Percentiles rank a stretch among this genome's conserved stretches.
Evolutionary conservation across 2,329 filamentous ascomycete species (phyloP).

Genomic region (Aspergillus sp.): DNA sequence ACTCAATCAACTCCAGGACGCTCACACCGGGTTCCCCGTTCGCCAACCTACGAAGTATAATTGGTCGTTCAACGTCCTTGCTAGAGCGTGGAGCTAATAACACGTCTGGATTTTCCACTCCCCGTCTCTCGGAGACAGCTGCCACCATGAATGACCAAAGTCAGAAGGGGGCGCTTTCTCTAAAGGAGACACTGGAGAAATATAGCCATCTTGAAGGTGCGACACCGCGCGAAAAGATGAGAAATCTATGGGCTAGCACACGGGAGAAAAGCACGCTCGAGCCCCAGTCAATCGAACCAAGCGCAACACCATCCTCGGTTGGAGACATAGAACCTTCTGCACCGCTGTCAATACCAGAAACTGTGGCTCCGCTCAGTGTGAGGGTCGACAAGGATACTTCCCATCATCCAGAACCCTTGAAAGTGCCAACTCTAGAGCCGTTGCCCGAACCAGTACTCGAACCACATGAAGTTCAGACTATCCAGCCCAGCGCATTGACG

Average conservation of each 20-base stretch:
- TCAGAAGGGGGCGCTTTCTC: conserved; percentile 20
- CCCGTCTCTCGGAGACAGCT: not conserved
- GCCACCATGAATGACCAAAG: conserved; percentile 28
- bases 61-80: not conserved
- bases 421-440: conserved; percentile 29
- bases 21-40: not conserved
- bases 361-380: conserved; percentile 40
- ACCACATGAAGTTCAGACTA: conserved; percentile 36
- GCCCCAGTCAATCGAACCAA: conserved; percentile 30
- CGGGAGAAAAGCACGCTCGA: conserved; percentile 26
- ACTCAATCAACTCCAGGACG: not conserved
- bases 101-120: not conserved
- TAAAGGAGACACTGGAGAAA: conserved; percentile 31
- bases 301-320: conserved; percentile 47
- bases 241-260: conserved; percentile 35
- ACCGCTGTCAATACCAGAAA: conserved; percentile 34
- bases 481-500: conserved; percentile 43
- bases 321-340: conserved; percentile 44
- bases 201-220: conserved; percentile 34
- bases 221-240: conserved; percentile 38
- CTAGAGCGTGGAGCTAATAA: not conserved
- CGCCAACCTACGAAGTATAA: not conserved
- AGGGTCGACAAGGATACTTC: conserved; percentile 37
- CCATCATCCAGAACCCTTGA: conserved; percentile 28
- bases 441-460: conserved; percentile 32